These are phyloP conservation scores for Bondarzewia mesenterica DNA, from an alignment of 1,284 basidiomycete species.

Conservation along the genomic window DNA sequence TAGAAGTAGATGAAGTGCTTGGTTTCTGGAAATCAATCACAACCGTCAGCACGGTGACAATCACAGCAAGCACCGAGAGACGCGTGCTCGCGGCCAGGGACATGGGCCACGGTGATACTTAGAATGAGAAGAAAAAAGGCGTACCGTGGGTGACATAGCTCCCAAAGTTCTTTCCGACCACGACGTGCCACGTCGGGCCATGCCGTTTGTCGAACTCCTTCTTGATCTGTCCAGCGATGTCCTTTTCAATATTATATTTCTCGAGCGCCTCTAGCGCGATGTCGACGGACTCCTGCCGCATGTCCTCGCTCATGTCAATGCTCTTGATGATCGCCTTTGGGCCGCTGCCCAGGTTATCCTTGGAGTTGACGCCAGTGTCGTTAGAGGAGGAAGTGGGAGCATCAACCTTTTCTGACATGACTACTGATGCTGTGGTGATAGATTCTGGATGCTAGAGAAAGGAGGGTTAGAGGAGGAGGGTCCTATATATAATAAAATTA, in stretches of 20 bases:
- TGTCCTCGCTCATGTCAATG: constrained; percentile 94
- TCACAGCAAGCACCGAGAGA: no score
- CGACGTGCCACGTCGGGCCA: constrained; percentile 94
- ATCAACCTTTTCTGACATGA: constrained; percentile 61
- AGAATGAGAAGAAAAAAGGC: constrained; percentile 5
- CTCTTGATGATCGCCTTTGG: constrained; percentile 91
- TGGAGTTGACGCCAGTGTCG: constrained; percentile 39
- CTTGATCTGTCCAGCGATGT: constrained; percentile 97
- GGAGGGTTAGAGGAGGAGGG: neutral
- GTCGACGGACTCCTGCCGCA: constrained; percentile 91
- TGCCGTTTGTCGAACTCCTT: constrained; percentile 92
- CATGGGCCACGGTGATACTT: constrained; percentile 2
- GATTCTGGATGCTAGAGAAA: neutral
- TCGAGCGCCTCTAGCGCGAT: constrained; percentile 80
- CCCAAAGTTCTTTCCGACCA: constrained; percentile 97
- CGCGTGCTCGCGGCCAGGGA: no score
- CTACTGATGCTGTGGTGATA: constrained; percentile 8
- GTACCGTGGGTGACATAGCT: constrained; percentile 95
- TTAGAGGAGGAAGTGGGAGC: constrained; percentile 47
- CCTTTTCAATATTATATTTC: constrained; percentile 92
- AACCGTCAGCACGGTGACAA: constrained; percentile 2
- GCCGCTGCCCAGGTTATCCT: constrained; percentile 29
- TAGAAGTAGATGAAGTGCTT: constrained; percentile 98
- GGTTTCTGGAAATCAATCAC: constrained; percentile 55
- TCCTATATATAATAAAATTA: neutral